These are phyloP conservation scores for Fonsecaea monophora DNA, from an alignment of 2,329 filamentous ascomycete genomes.

Conservation along the genomic window DNA sequence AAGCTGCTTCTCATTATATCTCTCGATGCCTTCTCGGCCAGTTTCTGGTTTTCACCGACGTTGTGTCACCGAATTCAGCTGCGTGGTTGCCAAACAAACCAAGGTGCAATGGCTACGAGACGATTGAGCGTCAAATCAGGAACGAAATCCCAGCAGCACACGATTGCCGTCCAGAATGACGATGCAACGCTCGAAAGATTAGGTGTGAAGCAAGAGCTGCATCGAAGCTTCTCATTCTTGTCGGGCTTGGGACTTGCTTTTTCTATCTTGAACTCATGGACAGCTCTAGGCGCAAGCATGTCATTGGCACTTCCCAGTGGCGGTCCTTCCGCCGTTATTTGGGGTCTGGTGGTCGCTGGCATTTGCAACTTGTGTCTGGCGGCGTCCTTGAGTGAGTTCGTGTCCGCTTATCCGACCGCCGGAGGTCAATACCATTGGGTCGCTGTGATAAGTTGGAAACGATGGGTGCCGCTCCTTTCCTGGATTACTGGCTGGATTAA, in stretches of 20 bases:
- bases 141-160: slow-evolving; percentile 7
- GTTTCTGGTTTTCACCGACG: too few relatives aligned
- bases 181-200: slow-evolving; percentile 60
- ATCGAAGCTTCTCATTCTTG: slow-evolving; percentile 64
- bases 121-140: too few relatives aligned
- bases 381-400: slow-evolving; percentile 72
- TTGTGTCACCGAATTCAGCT: too few relatives aligned
- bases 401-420: slow-evolving; percentile 56
- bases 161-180: slow-evolving; percentile 46
- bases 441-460: slow-evolving; percentile 65
- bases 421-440: slow-evolving; percentile 75
- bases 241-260: slow-evolving; percentile 69
- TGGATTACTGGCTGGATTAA: slow-evolving; percentile 71
- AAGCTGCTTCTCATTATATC: too few relatives aligned
- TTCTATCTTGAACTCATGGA: slow-evolving; percentile 70
- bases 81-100: too few relatives aligned
- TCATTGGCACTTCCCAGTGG: slow-evolving; percentile 71
- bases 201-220: slow-evolving; percentile 65
- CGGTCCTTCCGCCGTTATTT: slow-evolving; percentile 73
- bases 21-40: too few relatives aligned
- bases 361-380: slow-evolving; percentile 74
- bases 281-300: slow-evolving; percentile 64
- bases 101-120: too few relatives aligned
- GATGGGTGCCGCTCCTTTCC: slow-evolving; percentile 65
- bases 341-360: slow-evolving; percentile 68